Evolutionary conservation across 2,329 filamentous ascomycete species (phyloP), one percentile per base, ranked within the genome.

Genomic region (Basipetospora chlamydospora): DNA sequence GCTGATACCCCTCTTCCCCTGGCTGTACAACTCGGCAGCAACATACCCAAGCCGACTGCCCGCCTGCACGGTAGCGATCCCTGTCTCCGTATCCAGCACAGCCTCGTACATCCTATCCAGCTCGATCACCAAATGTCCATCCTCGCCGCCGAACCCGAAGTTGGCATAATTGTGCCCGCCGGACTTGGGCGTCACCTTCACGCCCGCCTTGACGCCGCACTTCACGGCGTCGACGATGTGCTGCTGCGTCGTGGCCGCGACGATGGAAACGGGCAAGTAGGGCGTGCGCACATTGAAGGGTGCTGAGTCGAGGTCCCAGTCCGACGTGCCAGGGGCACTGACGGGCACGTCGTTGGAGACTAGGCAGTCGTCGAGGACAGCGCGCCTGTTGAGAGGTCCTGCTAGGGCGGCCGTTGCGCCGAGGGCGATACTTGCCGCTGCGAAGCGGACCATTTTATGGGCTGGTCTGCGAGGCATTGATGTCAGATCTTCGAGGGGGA

Each of bases 121-220:
- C 30, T 59, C 53, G 21, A 66, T 45, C 11, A 64, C 51, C 12
- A 64, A 45, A 10, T 55, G 55, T 1, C 60, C 59, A 42, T 63
- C 51, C 16, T 54, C 49, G 3, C 60, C 60, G 1, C 59, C 60
- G 9, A 53, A 53, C 41, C 63, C 63, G 38, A 60, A 66, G 26
- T 65, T 68, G 0, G 54, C 69, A 48, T 69, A 73, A 28, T 60
- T 65, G 45, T 73, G 68, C 0, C 68, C 69, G 10, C 69, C 69
- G 26, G 60, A 58, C 41, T 61, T 63, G 3, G 67, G 55, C 29
- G 67, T 66, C 3, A 73, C 63, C 33, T 67, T 64, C 18, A 66
- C 49, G 9, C 51, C 50, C 29, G 50, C 42, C 17, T 56, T 44
- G 1, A 48, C 46, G 1, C 64, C 67, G 39, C 66, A 71, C 28